Conservation (phyloP, 495 filamentous ascomycete genomes). For the Niebla homalea region DNA sequence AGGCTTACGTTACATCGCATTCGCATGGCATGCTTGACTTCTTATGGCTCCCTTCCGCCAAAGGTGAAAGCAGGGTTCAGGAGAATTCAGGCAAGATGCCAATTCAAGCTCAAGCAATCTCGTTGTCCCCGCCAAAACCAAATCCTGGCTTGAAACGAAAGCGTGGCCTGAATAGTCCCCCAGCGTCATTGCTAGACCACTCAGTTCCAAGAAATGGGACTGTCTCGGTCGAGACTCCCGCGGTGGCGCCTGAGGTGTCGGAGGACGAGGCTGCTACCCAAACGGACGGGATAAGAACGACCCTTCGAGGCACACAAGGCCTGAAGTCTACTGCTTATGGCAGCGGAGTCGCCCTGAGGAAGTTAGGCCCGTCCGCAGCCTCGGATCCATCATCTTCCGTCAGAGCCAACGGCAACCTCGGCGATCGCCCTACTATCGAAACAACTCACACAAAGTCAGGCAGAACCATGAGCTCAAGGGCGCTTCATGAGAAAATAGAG, state of each 20-base stretch:
- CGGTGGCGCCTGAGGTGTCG: background rate
- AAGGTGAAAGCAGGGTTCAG: constrained; percentile 39
- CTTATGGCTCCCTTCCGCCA: constrained; percentile 42
- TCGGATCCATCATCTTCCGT: too few species aligned
- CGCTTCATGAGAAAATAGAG: constrained; percentile 59
- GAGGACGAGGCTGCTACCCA: background rate
- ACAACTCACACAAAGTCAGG: too few species aligned
- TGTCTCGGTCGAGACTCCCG: background rate
- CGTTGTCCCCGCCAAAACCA: constrained; percentile 28
- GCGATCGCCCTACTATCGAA: too few species aligned
- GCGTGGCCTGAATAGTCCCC: constrained; percentile 28
- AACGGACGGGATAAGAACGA: background rate
- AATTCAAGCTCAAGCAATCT: constrained; percentile 22
- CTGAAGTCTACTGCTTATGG: too few species aligned
- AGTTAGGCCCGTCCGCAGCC: too few species aligned
- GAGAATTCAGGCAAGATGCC: constrained; percentile 36
- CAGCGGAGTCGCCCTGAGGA: too few species aligned
- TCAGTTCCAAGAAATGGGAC: constrained; percentile 1
- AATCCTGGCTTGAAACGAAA: constrained; percentile 43
- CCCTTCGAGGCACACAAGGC: too few species aligned
- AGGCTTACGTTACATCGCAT: constrained; percentile 26
- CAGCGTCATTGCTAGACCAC: constrained; percentile 1
- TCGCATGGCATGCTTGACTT: constrained; percentile 49
- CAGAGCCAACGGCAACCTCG: too few species aligned
- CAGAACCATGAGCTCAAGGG: constrained; percentile 11